Evolutionary conservation across 2,329 filamentous ascomycete species (phyloP), one percentile per base, ranked within the genome.

Genomic region (Fusarium sacchari): DNA sequence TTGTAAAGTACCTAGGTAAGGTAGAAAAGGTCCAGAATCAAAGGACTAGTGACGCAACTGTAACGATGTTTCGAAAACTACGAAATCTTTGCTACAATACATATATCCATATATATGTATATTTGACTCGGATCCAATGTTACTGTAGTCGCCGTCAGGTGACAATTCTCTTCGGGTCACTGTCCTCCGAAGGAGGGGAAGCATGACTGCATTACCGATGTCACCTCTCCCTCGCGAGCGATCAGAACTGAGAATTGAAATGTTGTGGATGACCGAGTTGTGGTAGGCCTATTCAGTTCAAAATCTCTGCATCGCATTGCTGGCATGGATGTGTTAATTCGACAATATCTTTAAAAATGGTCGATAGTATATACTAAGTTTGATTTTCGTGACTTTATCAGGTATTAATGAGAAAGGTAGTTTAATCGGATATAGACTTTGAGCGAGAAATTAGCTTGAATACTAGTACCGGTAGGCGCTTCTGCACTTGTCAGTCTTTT

Each of bases 111-210:
- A 36, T 28, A 50, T 28, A 26, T 13, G 22, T 18, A 7, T 20
- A n/a, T 53, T 28, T 20, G 20, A 39, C 30, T 11, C 5, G 11
- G 15, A 20, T n/a, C n/a, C n/a, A n/a, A n/a, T 26, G 11, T 26
- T 24, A 28, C 30, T 49, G 18, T 20, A n/a, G 6, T 18, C 20
- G 26, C 15, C 28, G 44, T 71, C 62, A 68, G 63, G 47, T 71
- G 67, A 59, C 42, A 22, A 20, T 44, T 46, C 32, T 58, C 42
- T 28, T 70, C 65, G 70, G 70, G 50, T 30, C 34, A 58, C 50
- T 40, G 30, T 70, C 42, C 15, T 37, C 70, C 70, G 60, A 71
- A 9, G 40, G 69, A 73, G 60, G 65, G 67, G 67, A 55, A 69
- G 49, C 47, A 34, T 30, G 37, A 43, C 32, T 46, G 34, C 22